A percentile compares a stretch with the other conserved stretches of the same genome.
Evolutionary conservation across 129 eudicot genomes (phyloP).

Genomic region (sunflower (Helianthus annuus)): HanXRQr2.0-SUNRISE NC_035433.2:109301709-109302208

Average conservation of each 20-base stretch:
- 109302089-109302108: slow-evolving; percentile 60
- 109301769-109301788: neutral
- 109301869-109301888: slow-evolving; percentile 57
- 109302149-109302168: neutral
- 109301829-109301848: slow-evolving; percentile 89
- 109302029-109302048: slow-evolving; percentile 79
- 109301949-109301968: slow-evolving; percentile 5
- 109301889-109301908: slow-evolving; percentile 75
- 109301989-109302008: slow-evolving; percentile 32
- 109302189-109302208: neutral
- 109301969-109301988: neutral
- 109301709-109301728: slow-evolving; percentile 49
- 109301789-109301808: slow-evolving; percentile 9
- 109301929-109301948: neutral
- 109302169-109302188: neutral
- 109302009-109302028: slow-evolving; percentile 83
- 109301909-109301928: slow-evolving; percentile 98
- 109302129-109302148: slow-evolving; percentile 89
- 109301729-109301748: neutral
- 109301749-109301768: slow-evolving; percentile 2
- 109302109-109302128: slow-evolving; percentile 83
- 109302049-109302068: slow-evolving; percentile 85
- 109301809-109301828: slow-evolving; percentile 65
- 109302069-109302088: slow-evolving; percentile 71
- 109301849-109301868: slow-evolving; percentile 68